Percentiles rank a stretch among this genome's conserved stretches.
These are phyloP conservation scores for Haematococcus lacustris DNA, from an alignment of 139 green algal species.

Conservation along the genomic window DNA sequence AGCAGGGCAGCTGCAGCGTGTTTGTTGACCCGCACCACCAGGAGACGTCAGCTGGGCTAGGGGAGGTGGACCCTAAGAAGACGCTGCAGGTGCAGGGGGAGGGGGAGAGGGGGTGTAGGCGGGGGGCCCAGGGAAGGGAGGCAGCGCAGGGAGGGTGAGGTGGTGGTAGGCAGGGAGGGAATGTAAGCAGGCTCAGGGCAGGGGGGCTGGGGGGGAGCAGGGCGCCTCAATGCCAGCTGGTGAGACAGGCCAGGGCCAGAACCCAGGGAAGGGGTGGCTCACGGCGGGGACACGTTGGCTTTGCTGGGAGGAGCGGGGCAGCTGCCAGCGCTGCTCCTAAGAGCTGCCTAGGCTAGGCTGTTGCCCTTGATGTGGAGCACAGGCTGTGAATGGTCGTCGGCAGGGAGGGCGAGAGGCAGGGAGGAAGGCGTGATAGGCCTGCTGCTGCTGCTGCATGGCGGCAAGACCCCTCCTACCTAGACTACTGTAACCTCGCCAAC, in stretches of 20 bases:
- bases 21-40: constrained; percentile 18
- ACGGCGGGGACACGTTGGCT: no score
- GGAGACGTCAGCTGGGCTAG: not conserved
- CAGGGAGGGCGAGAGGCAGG: no score
- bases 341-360: no score
- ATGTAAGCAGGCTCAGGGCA: not conserved
- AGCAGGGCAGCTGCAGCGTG: constrained; percentile 11
- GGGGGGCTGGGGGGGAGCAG: not conserved
- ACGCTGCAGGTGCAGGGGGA: constrained; percentile 12
- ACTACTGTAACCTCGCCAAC: no score
- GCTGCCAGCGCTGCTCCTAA: no score
- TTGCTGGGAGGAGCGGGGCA: no score
- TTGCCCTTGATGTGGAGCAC: no score
- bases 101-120: not conserved
- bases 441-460: no score
- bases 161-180: not conserved
- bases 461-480: no score
- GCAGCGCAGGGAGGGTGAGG: not conserved
- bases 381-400: no score
- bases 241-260: not conserved
- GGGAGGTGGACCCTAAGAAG: constrained; percentile 20
- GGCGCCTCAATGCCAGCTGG: not conserved
- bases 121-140: not conserved
- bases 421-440: no score
- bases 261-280: no score